Evolutionary conservation across 2,329 filamentous ascomycete species (phyloP), one percentile per base, ranked within the genome.

Genomic region (Eutypa lata): DNA sequence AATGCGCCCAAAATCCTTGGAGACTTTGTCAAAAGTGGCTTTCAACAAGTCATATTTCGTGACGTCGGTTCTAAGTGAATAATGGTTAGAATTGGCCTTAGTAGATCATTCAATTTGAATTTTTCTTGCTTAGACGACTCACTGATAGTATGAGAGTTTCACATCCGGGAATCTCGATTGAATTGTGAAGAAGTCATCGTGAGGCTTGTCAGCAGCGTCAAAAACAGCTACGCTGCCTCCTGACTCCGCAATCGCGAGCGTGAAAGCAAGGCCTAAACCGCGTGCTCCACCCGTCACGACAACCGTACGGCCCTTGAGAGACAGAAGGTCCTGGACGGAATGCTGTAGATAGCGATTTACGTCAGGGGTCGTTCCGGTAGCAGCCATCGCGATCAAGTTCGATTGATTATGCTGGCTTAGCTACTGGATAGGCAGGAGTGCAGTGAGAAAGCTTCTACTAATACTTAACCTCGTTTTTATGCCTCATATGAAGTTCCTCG

Each of bases 111-210:
- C 1, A 22, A 7, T 21, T 16, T 18, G 18, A 21, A 24, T 22
- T 24, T 40, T 26, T 21, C 19, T 7, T 19, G 33, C 14, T 21
- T 19, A 3, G 13, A 35, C 18, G 2, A 48, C 50, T 49, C 31
- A 52, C 50, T 52, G 35, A 26, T 55, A 55, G 21, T 48, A 55
- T 28, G 21, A 49, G 13, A 55, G 33, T 21, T 55, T 55, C 2
- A 55, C 49, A 31, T 31, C 26, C 10, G 38, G 35, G 42, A 55
- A 55, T 16, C 49, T 44, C 28, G 52, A 47, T 47, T 55, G 38
- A 26, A 55, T 49, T 22, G 52, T 48, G 35, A 45, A 52, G 31
- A 55, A 55, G 28, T 55, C 50, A 13, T 55, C 53, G 28, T 55
- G 53, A 19, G 53, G 53, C 8, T 38, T 46, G 21, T 52, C 46